Evolutionary conservation across 176 grass and related monocot genomes (phyloP).

Genomic region (Raddia distichophylla): DNA sequence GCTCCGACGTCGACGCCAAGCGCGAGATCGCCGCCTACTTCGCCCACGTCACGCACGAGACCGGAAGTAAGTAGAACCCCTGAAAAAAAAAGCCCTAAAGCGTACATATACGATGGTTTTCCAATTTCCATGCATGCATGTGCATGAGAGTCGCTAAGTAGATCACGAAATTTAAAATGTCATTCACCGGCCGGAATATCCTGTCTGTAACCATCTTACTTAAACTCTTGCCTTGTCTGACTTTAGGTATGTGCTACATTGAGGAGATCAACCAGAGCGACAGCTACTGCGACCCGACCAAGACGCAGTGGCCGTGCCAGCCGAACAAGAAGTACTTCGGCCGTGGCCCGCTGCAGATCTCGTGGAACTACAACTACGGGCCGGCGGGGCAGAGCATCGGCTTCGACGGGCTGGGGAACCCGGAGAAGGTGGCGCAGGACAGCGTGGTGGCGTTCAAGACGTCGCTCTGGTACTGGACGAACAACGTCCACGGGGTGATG

Average conservation of each 20-base stretch:
- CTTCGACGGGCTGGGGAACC: conserved; percentile 67
- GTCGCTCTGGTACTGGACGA: conserved; percentile 83
- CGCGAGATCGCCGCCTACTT: conserved; percentile 86
- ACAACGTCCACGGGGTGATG: conserved; percentile 52
- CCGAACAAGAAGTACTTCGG: conserved; percentile 62
- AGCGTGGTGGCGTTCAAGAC: conserved; percentile 64
- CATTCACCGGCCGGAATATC: no score
- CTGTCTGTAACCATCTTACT: neutral
- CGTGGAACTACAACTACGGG: conserved; percentile 91
- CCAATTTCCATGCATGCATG: neutral
- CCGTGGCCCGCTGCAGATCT: conserved; percentile 64
- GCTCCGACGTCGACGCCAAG: conserved; percentile 47
- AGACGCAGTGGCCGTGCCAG: conserved; percentile 57
- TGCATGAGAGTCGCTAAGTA: no score
- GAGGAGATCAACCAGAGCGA: conserved; percentile 59
- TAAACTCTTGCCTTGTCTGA: no score
- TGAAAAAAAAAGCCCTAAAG: neutral
- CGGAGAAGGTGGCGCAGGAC: conserved; percentile 66
- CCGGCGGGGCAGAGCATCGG: conserved; percentile 63
- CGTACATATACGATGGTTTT: neutral
- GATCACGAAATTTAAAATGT: no score
- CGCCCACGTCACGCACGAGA: conserved; percentile 71
- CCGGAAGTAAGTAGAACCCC: conserved; percentile 47
- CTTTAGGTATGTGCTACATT: conserved; percentile 77
- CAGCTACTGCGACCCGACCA: conserved; percentile 47